Percentiles rank a stretch among this genome's conserved stretches.
Evolutionary conservation across 1,139 yeast species (phyloP).

Genomic region (Yamadazyma diospyri): DNA sequence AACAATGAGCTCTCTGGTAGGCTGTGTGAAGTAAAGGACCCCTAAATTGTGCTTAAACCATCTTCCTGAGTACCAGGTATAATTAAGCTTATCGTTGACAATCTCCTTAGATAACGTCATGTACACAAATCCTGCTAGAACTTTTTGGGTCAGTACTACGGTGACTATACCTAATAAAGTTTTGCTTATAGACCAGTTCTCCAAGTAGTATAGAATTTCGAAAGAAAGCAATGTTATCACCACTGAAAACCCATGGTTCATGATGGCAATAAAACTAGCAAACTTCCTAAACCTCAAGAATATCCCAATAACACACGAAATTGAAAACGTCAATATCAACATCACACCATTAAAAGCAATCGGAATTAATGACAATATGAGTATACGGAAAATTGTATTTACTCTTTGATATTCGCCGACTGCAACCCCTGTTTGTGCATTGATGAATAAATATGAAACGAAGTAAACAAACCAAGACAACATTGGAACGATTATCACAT

Average conservation of each 20-base stretch:
- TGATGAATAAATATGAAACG: conserved; percentile 64
- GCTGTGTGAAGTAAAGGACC: conserved; percentile 57
- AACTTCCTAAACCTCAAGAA: conserved; percentile 22
- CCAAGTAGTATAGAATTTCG: conserved; percentile 60
- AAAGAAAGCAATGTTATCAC: conserved; percentile 31
- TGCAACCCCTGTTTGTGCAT: conserved; percentile 63
- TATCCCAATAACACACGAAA: conserved; percentile 51
- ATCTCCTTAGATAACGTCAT: conserved; percentile 57
- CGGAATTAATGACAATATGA: conserved; percentile 31
- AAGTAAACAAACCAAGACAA: conserved; percentile 40
- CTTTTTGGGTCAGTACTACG: conserved; percentile 51
- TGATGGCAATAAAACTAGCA: conserved; percentile 42
- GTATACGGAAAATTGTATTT: conserved; percentile 13
- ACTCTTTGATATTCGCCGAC: conserved; percentile 25
- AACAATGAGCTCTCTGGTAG: conserved; percentile 63
- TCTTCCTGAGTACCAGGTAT: conserved; percentile 86
- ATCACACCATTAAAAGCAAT: conserved; percentile 47
- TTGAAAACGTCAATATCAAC: conserved; percentile 40
- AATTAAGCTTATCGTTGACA: conserved; percentile 51
- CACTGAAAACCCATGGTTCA: conserved; percentile 47
- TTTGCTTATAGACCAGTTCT: conserved; percentile 59
- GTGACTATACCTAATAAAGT: conserved; percentile 57
- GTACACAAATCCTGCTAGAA: conserved; percentile 38
- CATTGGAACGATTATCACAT: conserved; percentile 52
- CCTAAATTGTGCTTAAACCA: conserved; percentile 67